A percentile compares a stretch with the other conserved stretches of the same genome.
phyloP scores from a whole-genome alignment of 1,284 basidiomycete genomes.

The Malassezia brasiliensis region DNA sequence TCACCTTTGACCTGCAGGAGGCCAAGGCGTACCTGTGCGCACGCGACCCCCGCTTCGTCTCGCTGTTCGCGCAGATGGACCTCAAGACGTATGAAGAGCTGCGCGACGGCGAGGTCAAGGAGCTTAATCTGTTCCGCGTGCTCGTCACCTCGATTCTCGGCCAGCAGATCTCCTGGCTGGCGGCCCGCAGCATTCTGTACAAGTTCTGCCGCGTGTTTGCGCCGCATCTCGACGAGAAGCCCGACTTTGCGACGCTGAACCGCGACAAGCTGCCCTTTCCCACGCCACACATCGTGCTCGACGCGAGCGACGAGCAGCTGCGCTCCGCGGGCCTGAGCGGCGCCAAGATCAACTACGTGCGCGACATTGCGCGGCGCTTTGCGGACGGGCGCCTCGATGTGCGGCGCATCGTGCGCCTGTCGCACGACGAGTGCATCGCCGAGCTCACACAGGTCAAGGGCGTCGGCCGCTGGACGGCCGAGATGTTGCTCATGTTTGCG shows the following conservation, averaged over 20 bases:
- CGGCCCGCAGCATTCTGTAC: slow-evolving; percentile 74
- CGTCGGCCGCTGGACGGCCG: slow-evolving; percentile 44
- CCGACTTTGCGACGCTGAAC: slow-evolving; percentile 18
- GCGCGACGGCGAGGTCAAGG: slow-evolving; percentile 50
- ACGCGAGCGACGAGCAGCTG: slow-evolving; percentile 28
- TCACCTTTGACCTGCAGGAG: slow-evolving; percentile 7
- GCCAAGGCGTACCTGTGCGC: slow-evolving; percentile 11
- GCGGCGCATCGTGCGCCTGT: slow-evolving; percentile 27
- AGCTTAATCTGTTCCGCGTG: slow-evolving; percentile 39
- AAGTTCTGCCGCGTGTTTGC: slow-evolving; percentile 57
- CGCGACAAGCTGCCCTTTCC: slow-evolving; percentile 41
- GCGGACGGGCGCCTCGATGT: slow-evolving; percentile 38
- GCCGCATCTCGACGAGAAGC: slow-evolving; percentile 18
- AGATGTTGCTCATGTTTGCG: slow-evolving; percentile 47
- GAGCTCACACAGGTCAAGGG: slow-evolving; percentile 40
- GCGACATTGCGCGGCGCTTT: slow-evolving; percentile 36
- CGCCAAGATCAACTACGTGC: slow-evolving; percentile 41
- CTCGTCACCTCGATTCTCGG: slow-evolving; percentile 63
- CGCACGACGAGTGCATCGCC: slow-evolving; percentile 33
- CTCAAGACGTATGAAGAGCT: slow-evolving; percentile 54
- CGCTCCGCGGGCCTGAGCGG: slow-evolving; percentile 37
- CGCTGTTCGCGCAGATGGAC: slow-evolving; percentile 16
- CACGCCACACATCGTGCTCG: slow-evolving; percentile 30
- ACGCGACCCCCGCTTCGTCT: slow-evolving; percentile 5
- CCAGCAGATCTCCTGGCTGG: slow-evolving; percentile 84